Base-by-base conservation (phyloP, 2,329 filamentous ascomycete species). In the Hymenoscyphus fraxineus region DNA sequence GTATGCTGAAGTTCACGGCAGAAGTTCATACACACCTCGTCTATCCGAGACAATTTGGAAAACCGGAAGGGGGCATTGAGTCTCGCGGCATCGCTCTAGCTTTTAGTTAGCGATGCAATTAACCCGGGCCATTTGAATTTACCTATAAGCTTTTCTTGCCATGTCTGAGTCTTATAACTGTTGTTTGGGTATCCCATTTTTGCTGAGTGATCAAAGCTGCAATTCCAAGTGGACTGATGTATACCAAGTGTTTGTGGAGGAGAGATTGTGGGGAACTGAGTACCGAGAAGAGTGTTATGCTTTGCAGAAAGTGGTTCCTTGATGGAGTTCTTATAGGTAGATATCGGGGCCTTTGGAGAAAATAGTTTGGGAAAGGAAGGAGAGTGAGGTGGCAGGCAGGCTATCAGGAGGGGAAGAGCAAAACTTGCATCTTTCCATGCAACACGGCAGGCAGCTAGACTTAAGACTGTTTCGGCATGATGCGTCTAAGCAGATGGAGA, bases 21-120 rank as follows among this genome's bases (percentile, higher is more conserved):
- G 3, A 62, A 56, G 55, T 35, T 54, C 44, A 59, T 60, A 69
- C 79, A 72, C 82, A 90, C 89, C 89, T 83, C 89, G 83, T 75
- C 88, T 85, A 77, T 92, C 90, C 71, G 90, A 92, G 60, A 91
- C 84, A 70, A 91, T 86, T 73, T 88, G 86, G 75, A 88, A 93
- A 61, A 84, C 78, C 7, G 88, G 88, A 59, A 80, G 76, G 55
- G 78, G 76, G 51, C 85, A 74, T 66, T 85, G 81, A 62, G 79
- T 79, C 66, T 80, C 79, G 64, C 80, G 81, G 75, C 88, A 90
- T 68, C 83, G 80, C 64, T 83, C 87, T 90, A 67, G 65, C 70
- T 69, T 32, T 51, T 67, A 69, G 74, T 54, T 71, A 67, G 68
- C 70, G 70, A 63, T 54, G 38, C 59, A 59, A 65, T 65, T 64